Conservation (phyloP, 2,329 filamentous ascomycete species). For the Colletotrichum gigasporum region DNA sequence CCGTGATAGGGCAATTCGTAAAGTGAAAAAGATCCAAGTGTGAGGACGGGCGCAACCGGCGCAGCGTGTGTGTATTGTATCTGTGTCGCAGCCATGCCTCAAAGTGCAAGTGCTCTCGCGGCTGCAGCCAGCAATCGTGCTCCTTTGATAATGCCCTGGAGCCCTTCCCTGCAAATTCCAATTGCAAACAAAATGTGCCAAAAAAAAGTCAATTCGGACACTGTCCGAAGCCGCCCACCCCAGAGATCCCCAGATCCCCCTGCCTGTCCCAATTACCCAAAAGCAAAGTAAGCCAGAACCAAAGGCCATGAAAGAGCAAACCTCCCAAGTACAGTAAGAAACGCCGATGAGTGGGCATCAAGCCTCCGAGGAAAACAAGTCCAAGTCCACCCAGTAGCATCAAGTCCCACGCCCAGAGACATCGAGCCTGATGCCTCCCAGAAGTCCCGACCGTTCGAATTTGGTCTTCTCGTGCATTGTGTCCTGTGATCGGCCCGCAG, state of each 20-base stretch:
- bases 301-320: neutral
- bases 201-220: constrained; percentile 27
- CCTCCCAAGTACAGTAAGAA: constrained; percentile 9
- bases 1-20: neutral
- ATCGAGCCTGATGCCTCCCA: neutral
- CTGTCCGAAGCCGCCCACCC: constrained; percentile 26
- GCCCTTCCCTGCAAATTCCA: neutral
- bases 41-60: neutral
- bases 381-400: neutral
- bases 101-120: no score
- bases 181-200: constrained; percentile 2
- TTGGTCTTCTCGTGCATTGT: neutral
- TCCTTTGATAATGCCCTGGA: neutral
- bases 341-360: neutral
- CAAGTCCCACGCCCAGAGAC: neutral
- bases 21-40: neutral
- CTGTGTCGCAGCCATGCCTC: neutral
- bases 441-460: neutral
- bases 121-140: no score
- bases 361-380: neutral
- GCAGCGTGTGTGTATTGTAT: constrained; percentile 5
- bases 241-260: constrained; percentile 2
- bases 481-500: no score
- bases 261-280: constrained; percentile 2
- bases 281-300: neutral